Conservation (phyloP, 352 stramenopile species). For the Pythium chondricola region DNA sequence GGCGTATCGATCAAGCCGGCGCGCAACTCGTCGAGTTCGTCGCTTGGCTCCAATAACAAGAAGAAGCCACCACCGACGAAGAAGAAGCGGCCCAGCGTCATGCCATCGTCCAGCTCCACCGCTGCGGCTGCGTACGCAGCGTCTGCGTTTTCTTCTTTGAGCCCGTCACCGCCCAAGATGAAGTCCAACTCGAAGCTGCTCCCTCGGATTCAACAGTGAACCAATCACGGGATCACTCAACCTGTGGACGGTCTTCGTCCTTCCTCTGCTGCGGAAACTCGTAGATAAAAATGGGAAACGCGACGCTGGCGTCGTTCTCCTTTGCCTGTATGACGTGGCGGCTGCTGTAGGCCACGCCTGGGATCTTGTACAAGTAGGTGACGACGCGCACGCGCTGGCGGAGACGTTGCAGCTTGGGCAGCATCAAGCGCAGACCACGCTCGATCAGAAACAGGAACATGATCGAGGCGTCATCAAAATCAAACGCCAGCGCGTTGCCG, state of each 20-base stretch:
- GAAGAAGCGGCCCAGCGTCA: constrained; percentile 24
- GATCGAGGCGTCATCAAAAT: constrained; percentile 51
- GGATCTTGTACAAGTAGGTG: constrained; percentile 76
- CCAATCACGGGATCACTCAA: too few species aligned
- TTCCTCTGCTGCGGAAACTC: constrained; percentile 25
- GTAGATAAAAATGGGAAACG: constrained; percentile 77
- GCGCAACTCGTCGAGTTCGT: constrained; percentile 6
- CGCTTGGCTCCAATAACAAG: constrained; percentile 14
- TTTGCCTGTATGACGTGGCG: constrained; percentile 46
- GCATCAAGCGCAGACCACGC: constrained; percentile 60
- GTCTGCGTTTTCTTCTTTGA: not conserved
- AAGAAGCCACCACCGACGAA: constrained; percentile 22
- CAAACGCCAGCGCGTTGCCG: constrained; percentile 70
- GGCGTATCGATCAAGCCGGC: constrained; percentile 1
- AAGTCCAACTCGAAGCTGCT: constrained; percentile 33
- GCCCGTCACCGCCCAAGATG: constrained; percentile 19
- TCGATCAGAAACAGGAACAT: constrained; percentile 82
- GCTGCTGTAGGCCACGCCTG: constrained; percentile 24
- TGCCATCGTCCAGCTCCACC: constrained; percentile 4
- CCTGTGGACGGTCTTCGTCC: not conserved
- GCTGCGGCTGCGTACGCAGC: constrained; percentile 4
- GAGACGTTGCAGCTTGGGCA: constrained; percentile 38
- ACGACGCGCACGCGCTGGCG: constrained; percentile 40
- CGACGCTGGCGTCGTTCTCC: constrained; percentile 29
- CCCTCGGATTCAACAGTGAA: constrained; percentile 26